Evolutionary conservation across 306 rosid species (phyloP), one percentile per base, ranked within the genome.

Genomic region (Biancaea sappan): DNA sequence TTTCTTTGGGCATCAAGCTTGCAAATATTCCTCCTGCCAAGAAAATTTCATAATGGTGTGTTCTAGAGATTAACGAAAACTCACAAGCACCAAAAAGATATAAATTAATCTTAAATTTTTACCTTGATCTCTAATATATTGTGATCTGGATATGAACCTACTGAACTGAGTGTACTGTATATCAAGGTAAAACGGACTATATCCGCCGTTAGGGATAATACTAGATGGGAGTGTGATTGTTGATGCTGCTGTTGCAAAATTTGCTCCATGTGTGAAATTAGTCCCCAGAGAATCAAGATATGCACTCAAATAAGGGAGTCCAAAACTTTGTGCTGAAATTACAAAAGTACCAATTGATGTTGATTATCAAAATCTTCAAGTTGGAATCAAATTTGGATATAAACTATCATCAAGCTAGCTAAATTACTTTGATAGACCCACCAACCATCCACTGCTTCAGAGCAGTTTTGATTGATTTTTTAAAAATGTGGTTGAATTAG

Each of bases 161-260:
- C 2, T 21, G 66, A 87, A 80, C 50, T 84, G 87, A 2, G 43
- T 16, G 68, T 25, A 71, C 31, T 84, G 88, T 31, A 82, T 11
- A 6, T 37, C 44, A 18, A 84, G 76, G 50, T 13, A 82, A 73
- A 87, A 87, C 48, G 87, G 91, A 76, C 88, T 87, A n/a, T 13
- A 67, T 43, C 52, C 22, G 29, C 73, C 80, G 0, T 21, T n/a
- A 62, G 83, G 86, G 4, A 24, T 13, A 25, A 54, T 29, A 54
- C 18, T 25, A 0, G 4, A 1, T 0, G 85, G 85, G 35, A 59
- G 52, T 77, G 1, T 15, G 40, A 84, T 80, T 0, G 91, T 84
- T 7, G 91, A 71, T 8, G 35, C 83, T 22, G 52, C 32, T 18
- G 80, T 72, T 16, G 87, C 91, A 32, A 82, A 79, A 53, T 72